These are phyloP conservation scores for Microcyclosporella mali DNA, from an alignment of 2,329 filamentous ascomycete genomes.

Conservation along the genomic window DNA sequence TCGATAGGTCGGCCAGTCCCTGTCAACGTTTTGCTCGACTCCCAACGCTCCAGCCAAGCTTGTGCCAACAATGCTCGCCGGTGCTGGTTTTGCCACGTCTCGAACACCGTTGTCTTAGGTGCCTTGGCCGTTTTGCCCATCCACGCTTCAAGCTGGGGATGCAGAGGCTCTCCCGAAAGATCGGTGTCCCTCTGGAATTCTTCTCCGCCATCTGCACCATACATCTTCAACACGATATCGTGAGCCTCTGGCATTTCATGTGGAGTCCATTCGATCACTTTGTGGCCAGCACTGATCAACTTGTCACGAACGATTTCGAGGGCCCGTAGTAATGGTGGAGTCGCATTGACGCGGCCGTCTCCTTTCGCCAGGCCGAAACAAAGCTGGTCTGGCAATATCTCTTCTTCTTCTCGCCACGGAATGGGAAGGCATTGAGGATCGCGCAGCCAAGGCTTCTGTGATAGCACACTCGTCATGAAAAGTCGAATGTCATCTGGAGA, in stretches of 20 bases:
- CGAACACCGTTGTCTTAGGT: constrained; percentile 7
- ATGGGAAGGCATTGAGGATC: constrained; percentile 41
- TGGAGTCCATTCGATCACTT: constrained; percentile 11
- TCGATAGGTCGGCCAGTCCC: constrained; percentile 14
- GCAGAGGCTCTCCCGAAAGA: constrained; percentile 10
- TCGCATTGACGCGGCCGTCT: constrained; percentile 6
- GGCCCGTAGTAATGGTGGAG: constrained; percentile 9
- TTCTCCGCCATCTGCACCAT: constrained; percentile 12
- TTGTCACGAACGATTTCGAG: constrained; percentile 7
- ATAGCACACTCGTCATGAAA: constrained; percentile 9
- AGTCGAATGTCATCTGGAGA: constrained; percentile 8
- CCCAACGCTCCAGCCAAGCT: constrained; percentile 13
- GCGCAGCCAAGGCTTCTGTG: constrained; percentile 7
- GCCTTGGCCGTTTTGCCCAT: constrained; percentile 9
- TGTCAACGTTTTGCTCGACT: constrained; percentile 4
- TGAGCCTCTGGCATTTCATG: constrained; percentile 10
- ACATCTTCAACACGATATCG: constrained; percentile 11
- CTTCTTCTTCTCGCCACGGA: constrained; percentile 42
- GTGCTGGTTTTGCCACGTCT: constrained; percentile 14
- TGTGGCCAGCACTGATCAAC: constrained; percentile 10
- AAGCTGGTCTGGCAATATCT: constrained; percentile 6
- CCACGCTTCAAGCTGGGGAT: constrained; percentile 6
- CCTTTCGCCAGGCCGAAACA: constrained; percentile 10
- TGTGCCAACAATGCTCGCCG: constrained; percentile 7
- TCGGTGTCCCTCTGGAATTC: constrained; percentile 13